These are phyloP conservation scores for Gigaspora rosea DNA, from an alignment of 192 early-diverging fungal species.

Conservation along the genomic window DNA sequence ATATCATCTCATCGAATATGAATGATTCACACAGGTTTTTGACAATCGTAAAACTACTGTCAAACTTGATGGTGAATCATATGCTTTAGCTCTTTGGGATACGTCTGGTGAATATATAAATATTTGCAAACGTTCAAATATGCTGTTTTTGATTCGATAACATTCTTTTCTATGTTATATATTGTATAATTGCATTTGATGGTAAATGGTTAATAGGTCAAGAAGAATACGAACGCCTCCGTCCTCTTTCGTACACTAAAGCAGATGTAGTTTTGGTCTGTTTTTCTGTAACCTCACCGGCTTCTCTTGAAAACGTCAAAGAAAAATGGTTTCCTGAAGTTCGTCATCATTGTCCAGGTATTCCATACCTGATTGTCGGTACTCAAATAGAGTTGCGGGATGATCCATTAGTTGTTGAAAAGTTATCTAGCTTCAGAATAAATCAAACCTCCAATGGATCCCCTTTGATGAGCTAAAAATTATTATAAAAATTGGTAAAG, in stretches of 20 bases:
- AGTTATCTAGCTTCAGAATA: no score
- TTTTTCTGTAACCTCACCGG: slow-evolving; percentile 89
- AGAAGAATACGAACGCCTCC: slow-evolving; percentile 93
- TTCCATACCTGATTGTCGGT: slow-evolving; percentile 93
- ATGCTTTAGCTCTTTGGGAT: slow-evolving; percentile 98
- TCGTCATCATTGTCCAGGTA: slow-evolving; percentile 93
- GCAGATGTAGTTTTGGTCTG: slow-evolving; percentile 95
- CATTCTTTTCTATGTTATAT: no score
- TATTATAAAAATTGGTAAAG: no score
- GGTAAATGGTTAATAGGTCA: slow-evolving; percentile 58
- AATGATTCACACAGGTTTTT: no score
- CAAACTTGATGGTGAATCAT: slow-evolving; percentile 97
- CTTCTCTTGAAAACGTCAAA: slow-evolving; percentile 93
- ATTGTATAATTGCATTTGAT: background rate
- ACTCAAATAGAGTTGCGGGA: slow-evolving; percentile 89
- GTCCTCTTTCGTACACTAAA: slow-evolving; percentile 92
- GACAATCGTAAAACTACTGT: slow-evolving; percentile 99
- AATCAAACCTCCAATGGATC: no score
- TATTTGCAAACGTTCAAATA: background rate
- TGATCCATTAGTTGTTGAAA: slow-evolving; percentile 75
- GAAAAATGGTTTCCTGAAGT: slow-evolving; percentile 98
- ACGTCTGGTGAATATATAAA: slow-evolving; percentile 63
- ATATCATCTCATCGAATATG: no score
- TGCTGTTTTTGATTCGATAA: background rate
- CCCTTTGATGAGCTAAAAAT: slow-evolving; percentile 51